Conservation (phyloP, 139 green algal species). For the Axilococcus clingmanii region DNA sequence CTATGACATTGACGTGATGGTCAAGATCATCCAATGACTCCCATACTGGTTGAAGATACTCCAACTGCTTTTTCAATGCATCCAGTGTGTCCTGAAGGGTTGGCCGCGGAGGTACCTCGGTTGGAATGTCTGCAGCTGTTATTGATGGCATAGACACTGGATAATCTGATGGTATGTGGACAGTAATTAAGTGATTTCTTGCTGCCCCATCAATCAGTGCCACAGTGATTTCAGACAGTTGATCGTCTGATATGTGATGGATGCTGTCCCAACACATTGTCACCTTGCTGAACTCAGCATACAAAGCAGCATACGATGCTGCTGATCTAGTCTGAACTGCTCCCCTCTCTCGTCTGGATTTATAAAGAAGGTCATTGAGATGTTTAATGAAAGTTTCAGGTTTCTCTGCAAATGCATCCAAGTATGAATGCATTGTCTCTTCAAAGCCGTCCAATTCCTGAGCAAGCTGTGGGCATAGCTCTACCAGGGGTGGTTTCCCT, state of each 20-base stretch:
- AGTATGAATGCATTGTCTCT: no score
- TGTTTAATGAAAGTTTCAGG: no score
- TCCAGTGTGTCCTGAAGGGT: not conserved
- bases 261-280: conserved; percentile 12
- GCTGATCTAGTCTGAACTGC: no score
- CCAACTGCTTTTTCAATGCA: conserved; percentile 14
- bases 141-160: conserved; percentile 2
- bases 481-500: no score
- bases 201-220: not conserved
- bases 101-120: conserved; percentile 1
- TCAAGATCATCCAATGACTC: conserved; percentile 19
- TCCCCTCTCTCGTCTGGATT: no score
- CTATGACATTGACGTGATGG: conserved; percentile 11
- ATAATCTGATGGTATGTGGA: conserved; percentile 12
- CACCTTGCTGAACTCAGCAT: no score
- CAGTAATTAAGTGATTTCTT: conserved; percentile 8
- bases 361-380: no score
- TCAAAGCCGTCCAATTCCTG: no score
- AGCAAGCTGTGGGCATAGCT: no score
- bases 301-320: no score
- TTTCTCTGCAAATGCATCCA: no score
- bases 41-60: conserved; percentile 16
- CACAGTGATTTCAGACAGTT: conserved; percentile 15
- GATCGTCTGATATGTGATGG: conserved; percentile 1
- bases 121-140: conserved; percentile 12